Evolutionary conservation across 2,329 filamentous ascomycete species (phyloP).

Genomic region (Pseudopyricularia cyperi): DNA sequence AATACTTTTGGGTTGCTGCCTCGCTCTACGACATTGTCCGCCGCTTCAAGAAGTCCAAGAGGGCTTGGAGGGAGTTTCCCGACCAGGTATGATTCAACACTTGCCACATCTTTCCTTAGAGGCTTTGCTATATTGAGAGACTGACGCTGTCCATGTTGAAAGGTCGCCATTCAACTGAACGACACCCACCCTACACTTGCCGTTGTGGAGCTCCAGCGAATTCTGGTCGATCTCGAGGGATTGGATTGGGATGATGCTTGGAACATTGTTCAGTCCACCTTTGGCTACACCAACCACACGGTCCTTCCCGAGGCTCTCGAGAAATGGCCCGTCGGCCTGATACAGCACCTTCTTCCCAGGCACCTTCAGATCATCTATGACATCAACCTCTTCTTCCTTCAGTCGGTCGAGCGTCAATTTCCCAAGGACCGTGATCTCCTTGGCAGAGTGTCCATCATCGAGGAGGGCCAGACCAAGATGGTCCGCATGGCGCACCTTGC

Average conservation of each 20-base stretch:
- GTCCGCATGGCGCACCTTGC: conserved; percentile 93
- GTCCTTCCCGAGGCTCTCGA: conserved; percentile 93
- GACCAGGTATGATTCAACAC: conserved; percentile 41
- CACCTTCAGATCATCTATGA: conserved; percentile 98
- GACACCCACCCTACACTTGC: conserved; percentile 95
- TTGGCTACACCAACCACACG: conserved; percentile 98
- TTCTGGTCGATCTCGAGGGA: conserved; percentile 78
- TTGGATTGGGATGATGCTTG: conserved; percentile 90
- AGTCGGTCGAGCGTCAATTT: conserved; percentile 79
- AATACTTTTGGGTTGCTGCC: conserved; percentile 99
- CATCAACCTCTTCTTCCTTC: conserved; percentile 90
- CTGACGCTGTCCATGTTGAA: not conserved
- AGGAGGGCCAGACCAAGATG: conserved; percentile 95
- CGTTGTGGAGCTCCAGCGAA: conserved; percentile 89
- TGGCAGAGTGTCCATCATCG: conserved; percentile 83
- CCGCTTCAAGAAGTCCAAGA: conserved; percentile 93
- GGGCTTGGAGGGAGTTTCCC: conserved; percentile 81
- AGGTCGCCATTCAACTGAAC: conserved; percentile 89
- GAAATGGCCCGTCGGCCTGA: conserved; percentile 91
- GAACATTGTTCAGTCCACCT: conserved; percentile 64
- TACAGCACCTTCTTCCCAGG: conserved; percentile 85
- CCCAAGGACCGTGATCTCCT: conserved; percentile 83
- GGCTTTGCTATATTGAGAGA: not conserved
- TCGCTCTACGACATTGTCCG: conserved; percentile 94
- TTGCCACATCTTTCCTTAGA: not conserved